Conservation (phyloP, 2,329 filamentous ascomycete genomes). For the Alternaria gansuensis region DNA sequence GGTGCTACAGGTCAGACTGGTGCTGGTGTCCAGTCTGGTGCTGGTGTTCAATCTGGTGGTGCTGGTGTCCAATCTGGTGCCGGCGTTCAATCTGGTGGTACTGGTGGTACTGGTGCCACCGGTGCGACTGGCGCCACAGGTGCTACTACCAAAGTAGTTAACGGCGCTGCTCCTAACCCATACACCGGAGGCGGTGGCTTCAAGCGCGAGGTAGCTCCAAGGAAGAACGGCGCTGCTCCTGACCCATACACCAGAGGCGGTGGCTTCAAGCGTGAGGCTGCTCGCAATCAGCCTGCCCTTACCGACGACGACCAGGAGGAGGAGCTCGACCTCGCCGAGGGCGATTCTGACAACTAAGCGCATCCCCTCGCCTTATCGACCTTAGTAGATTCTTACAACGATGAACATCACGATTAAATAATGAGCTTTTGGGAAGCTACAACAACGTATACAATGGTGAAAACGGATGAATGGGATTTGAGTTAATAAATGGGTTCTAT, state of each 20-base stretch:
- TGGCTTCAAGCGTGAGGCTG: conserved; percentile 32
- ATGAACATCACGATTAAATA: neutral
- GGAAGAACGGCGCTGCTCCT: neutral
- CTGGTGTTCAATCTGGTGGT: conserved; percentile 10
- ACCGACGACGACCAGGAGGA: conserved; percentile 51
- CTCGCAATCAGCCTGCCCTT: conserved; percentile 31
- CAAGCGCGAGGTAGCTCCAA: no score
- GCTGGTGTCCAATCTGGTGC: conserved; percentile 20
- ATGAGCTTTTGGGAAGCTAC: neutral
- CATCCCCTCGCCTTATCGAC: neutral
- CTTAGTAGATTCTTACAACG: neutral
- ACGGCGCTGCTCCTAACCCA: conserved; percentile 7
- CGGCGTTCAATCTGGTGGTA: conserved; percentile 11
- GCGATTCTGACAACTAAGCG: conserved; percentile 23
- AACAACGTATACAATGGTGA: neutral
- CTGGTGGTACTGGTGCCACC: conserved; percentile 15
- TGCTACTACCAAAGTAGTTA: conserved; percentile 8
- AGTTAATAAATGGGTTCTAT: conserved; percentile 15
- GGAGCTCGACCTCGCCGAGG: conserved; percentile 41
- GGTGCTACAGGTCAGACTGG: neutral
- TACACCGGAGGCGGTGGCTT: conserved; percentile 7
- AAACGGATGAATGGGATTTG: neutral
- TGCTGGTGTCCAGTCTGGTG: neutral
- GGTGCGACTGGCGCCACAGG: conserved; percentile 9
- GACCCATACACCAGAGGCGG: conserved; percentile 22